Evolutionary conservation across 2,329 filamentous ascomycete genomes (phyloP).

Genomic region (Alternaria metachromatica): DNA sequence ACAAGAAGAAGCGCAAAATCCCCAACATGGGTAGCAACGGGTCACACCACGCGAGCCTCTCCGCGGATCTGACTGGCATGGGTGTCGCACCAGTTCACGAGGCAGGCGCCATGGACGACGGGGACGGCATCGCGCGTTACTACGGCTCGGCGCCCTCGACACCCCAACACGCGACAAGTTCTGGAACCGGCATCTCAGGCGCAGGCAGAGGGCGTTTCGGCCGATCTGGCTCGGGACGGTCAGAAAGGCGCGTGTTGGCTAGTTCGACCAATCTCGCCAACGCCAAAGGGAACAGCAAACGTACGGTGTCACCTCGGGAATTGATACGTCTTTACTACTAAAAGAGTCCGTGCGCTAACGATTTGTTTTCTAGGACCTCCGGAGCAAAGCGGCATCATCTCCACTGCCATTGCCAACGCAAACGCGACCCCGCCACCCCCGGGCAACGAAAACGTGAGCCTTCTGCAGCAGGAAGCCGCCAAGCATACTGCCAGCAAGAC

Average conservation of each 20-base stretch:
- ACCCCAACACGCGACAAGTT: constrained; percentile 53
- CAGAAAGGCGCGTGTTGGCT: constrained; percentile 53
- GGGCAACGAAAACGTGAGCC: constrained; percentile 79
- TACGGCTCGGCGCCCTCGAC: constrained; percentile 63
- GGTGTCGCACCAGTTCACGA: constrained; percentile 60
- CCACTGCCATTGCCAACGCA: constrained; percentile 87
- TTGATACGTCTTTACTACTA: constrained; percentile 20
- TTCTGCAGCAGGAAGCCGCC: constrained; percentile 73
- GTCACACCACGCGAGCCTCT: constrained; percentile 63
- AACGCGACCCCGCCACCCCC: constrained; percentile 55
- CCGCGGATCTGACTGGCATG: constrained; percentile 70
- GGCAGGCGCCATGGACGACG: constrained; percentile 53
- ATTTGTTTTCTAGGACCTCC: constrained; percentile 45
- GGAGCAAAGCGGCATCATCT: constrained; percentile 81
- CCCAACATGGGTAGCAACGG: constrained; percentile 80
- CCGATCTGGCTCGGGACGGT: constrained; percentile 57
- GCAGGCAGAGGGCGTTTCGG: constrained; percentile 84
- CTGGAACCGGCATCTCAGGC: constrained; percentile 77
- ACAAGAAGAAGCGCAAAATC: constrained; percentile 99
- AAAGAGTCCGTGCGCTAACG: constrained; percentile 47
- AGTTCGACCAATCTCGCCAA: constrained; percentile 53
- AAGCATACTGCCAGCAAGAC: constrained; percentile 74
- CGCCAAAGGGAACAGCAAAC: constrained; percentile 51
- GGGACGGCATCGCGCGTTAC: constrained; percentile 58
- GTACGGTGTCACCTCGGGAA: constrained; percentile 44